Base-by-base conservation (phyloP, 257 asterid genomes). In the Solanum peruvianum region DNA sequence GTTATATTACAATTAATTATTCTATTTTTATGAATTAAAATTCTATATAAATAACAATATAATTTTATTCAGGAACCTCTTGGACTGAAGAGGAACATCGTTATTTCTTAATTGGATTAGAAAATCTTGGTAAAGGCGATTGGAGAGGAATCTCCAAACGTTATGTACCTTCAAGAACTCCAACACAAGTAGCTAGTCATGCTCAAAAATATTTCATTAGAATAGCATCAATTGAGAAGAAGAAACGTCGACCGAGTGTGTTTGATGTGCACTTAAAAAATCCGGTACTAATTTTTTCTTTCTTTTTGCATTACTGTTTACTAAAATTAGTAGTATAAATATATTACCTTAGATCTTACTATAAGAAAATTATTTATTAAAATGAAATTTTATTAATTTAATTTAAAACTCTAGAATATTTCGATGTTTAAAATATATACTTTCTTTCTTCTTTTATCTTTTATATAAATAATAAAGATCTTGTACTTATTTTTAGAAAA, bases 171-270 rank as follows among this genome's bases (percentile, higher is more conserved):
- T 31, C 94, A 3, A 92, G 96, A 66, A 93, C 89, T 20, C 88
- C 97, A 16, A 85, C 96, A 1, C 95, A 94, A 86, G 93, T 94
- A 20, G 98, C 98, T 18, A 94, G 98, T 31, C 98, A 94, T 87
- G 95, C 98, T 2, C 98, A 94, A 42, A 94, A 94, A 76, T 93
- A 94, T 47, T 94, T 90, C 87, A 92, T 86, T 13, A 91, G 95
- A 86, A 56, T 83, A 11, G 2, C 90, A 2, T 83, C 90, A 5
- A n/a, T 41, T 3, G 90, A 88, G 12, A 90, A 85, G 80, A 92
- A 85, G 78, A 87, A 89, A 44, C 92, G 94, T 9, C 86, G 97
- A 1, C 11, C 92, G 1, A 94, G 97, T 64, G 92, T 94, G 10
- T 94, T 94, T 56, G 96, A 94, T 89, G 88, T 92, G 42, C 89